Conservation (phyloP, 2,329 filamentous ascomycete species). For the Ustulina deusta region DNA sequence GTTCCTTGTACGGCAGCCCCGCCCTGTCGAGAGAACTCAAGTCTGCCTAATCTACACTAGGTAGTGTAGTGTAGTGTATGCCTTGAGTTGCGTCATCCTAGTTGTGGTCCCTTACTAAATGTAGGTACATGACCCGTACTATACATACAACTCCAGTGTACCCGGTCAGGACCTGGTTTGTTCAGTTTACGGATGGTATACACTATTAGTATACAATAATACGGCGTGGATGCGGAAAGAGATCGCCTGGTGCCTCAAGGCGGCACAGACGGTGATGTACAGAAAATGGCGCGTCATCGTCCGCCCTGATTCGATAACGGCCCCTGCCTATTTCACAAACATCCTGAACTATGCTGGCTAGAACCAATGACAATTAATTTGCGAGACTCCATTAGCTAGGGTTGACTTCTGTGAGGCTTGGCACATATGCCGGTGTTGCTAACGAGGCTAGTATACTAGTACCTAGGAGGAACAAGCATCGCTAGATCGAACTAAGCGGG, state of each 20-base stretch:
- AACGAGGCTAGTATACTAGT: slow-evolving; percentile 30
- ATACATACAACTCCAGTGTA: not conserved
- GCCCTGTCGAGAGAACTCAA: slow-evolving; percentile 23
- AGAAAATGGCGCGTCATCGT: slow-evolving; percentile 50
- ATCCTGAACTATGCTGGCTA: slow-evolving; percentile 29
- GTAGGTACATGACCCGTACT: not conserved
- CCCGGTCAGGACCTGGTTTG: not conserved
- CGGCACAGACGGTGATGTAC: slow-evolving; percentile 50
- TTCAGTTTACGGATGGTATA: slow-evolving; percentile 13
- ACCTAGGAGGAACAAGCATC: slow-evolving; percentile 44
- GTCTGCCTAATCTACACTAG: slow-evolving; percentile 20
- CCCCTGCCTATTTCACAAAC: slow-evolving; percentile 25
- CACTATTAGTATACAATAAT: slow-evolving; percentile 6
- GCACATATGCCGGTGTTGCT: slow-evolving; percentile 38
- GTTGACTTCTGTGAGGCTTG: slow-evolving; percentile 34
- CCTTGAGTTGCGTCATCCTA: slow-evolving; percentile 32
- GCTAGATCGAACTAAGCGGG: slow-evolving; percentile 54
- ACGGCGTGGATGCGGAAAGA: slow-evolving; percentile 41
- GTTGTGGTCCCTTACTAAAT: slow-evolving; percentile 23
- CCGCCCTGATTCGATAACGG: slow-evolving; percentile 46
- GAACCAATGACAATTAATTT: slow-evolving; percentile 43
- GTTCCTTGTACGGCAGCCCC: slow-evolving; percentile 27
- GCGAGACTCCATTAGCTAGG: slow-evolving; percentile 36
- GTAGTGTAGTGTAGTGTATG: not conserved
- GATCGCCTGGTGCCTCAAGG: slow-evolving; percentile 40